Conservation (phyloP, 2,329 filamentous ascomycete species). For the Botryosphaeria agaves region DNA sequence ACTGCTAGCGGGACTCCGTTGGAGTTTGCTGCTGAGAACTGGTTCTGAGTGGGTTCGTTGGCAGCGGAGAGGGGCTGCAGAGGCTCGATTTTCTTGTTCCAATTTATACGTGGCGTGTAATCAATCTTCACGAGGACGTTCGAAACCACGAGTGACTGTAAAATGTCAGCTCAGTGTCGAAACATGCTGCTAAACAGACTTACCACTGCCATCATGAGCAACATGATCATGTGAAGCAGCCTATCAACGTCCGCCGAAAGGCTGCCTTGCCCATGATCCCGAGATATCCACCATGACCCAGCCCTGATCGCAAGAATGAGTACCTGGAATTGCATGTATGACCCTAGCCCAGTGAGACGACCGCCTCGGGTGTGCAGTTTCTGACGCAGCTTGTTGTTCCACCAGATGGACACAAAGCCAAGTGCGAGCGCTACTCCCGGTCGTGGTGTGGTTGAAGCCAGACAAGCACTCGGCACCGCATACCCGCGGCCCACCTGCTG, state of each 20-base stretch:
- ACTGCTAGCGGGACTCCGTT: neutral
- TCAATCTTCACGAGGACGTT: constrained; percentile 40
- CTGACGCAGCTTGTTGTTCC: constrained; percentile 51
- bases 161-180: constrained; percentile 1
- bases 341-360: constrained; percentile 37
- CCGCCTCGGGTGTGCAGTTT: constrained; percentile 39
- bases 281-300: constrained; percentile 17
- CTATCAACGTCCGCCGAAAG: constrained; percentile 19
- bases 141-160: constrained; percentile 11
- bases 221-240: constrained; percentile 37
- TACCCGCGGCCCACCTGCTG: neutral
- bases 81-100: no score
- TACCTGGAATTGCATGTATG: constrained; percentile 50
- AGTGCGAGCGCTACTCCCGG: constrained; percentile 23
- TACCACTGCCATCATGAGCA: constrained; percentile 36
- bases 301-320: constrained; percentile 39
- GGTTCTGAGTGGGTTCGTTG: constrained; percentile 2
- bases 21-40: constrained; percentile 1
- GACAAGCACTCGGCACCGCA: neutral
- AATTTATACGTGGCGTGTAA: constrained; percentile 22
- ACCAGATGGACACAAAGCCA: constrained; percentile 40
- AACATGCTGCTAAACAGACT: constrained; percentile 23
- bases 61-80: constrained; percentile 11
- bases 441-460: constrained; percentile 3
- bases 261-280: constrained; percentile 4